These are phyloP conservation scores for Babesia gibsoni DNA, from an alignment of 169 alveolate genomes.

Conservation along the genomic window DNA sequence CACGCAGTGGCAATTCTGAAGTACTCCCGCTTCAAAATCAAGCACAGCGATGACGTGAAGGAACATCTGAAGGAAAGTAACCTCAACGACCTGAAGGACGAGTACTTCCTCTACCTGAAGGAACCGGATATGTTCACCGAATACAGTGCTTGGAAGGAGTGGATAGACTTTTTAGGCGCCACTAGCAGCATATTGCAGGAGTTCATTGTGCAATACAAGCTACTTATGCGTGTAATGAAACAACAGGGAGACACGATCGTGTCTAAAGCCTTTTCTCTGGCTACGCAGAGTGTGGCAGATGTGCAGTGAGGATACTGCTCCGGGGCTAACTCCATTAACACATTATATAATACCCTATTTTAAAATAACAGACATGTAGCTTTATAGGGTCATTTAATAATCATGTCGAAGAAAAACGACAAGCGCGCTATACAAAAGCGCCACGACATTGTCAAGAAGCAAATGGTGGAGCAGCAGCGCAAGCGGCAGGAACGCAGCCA, in stretches of 20 bases:
- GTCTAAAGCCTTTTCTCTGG: neutral
- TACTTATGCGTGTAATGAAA: neutral
- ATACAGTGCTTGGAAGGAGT: slow-evolving; percentile 53
- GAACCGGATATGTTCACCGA: slow-evolving; percentile 61
- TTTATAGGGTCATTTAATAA: neutral
- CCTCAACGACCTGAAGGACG: slow-evolving; percentile 10
- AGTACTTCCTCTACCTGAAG: slow-evolving; percentile 52
- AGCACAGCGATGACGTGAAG: slow-evolving; percentile 32
- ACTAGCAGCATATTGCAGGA: slow-evolving; percentile 2
- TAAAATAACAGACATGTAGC: neutral
- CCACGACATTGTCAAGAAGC: slow-evolving; percentile 33
- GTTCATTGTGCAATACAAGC: slow-evolving; percentile 1
- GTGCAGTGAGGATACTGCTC: neutral
- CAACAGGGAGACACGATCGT: neutral
- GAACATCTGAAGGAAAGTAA: slow-evolving; percentile 21
- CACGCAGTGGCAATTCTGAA: slow-evolving; percentile 33
- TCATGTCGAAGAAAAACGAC: slow-evolving; percentile 55
- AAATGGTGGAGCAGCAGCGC: slow-evolving; percentile 24
- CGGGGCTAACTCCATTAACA: neutral
- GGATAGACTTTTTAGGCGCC: slow-evolving; percentile 37
- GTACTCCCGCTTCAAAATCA: slow-evolving; percentile 45
- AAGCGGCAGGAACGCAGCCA: slow-evolving; percentile 28
- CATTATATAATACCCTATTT: neutral
- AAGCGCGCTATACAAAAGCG: slow-evolving; percentile 34
- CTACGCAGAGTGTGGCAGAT: neutral